phyloP scores from a whole-genome alignment of 768 basidiomycete species.

The Leccinellum luteum region DNA sequence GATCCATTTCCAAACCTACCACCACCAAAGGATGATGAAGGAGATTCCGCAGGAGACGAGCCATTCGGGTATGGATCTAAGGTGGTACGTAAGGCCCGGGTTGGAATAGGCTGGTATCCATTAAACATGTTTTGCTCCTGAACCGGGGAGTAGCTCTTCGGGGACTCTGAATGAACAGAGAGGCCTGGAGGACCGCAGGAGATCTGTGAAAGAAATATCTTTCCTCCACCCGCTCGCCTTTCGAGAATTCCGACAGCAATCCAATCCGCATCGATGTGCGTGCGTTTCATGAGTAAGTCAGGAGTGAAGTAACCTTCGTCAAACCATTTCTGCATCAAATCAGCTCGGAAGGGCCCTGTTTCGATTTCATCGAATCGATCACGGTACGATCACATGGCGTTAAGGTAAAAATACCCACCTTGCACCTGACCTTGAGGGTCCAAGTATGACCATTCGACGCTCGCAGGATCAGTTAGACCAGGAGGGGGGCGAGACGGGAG shows the following conservation, averaged over 20 bases:
- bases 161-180: slow-evolving; percentile 46
- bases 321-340: slow-evolving; percentile 93
- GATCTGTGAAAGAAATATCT: slow-evolving; percentile 61
- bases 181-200: slow-evolving; percentile 53
- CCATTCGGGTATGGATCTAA: slow-evolving; percentile 57
- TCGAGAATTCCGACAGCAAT: slow-evolving; percentile 59
- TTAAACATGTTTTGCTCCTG: slow-evolving; percentile 41
- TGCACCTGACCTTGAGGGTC: slow-evolving; percentile 91
- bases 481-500: slow-evolving; percentile 40
- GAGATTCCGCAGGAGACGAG: slow-evolving; percentile 64
- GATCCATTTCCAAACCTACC: slow-evolving; percentile 64
- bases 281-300: slow-evolving; percentile 82
- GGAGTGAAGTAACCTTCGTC: slow-evolving; percentile 85
- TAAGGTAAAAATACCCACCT: slow-evolving; percentile 46
- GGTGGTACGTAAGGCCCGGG: slow-evolving; percentile 59
- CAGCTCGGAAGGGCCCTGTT: slow-evolving; percentile 84
- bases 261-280: slow-evolving; percentile 67
- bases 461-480: slow-evolving; percentile 51
- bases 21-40: slow-evolving; percentile 67
- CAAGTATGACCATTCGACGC: slow-evolving; percentile 86
- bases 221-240: slow-evolving; percentile 49
- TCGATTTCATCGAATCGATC: not conserved
- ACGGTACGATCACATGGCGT: not conserved
- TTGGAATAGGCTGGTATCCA: slow-evolving; percentile 66
- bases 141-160: slow-evolving; percentile 40